A percentile compares a stretch with the other conserved stretches of the same genome.
Evolutionary conservation across 78 protist genomes (phyloP).

Genomic region (Dictyostelium discoideum): DNA sequence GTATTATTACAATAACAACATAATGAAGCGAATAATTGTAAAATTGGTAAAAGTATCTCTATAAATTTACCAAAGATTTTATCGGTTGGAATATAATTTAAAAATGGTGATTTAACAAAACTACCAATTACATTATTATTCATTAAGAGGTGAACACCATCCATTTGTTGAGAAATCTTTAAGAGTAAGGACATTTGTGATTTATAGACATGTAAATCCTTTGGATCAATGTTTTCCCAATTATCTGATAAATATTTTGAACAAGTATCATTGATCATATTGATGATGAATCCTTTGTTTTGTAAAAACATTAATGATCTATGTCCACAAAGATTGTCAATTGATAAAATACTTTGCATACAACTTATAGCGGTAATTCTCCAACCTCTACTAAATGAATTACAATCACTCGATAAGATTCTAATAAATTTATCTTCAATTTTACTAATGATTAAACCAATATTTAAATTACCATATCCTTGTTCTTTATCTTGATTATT

Average conservation of each 20-base stretch:
- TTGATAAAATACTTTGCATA: constrained; percentile 7
- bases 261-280: constrained; percentile 4
- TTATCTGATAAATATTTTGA: neutral
- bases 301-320: neutral
- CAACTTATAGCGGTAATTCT: constrained; percentile 52
- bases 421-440: constrained; percentile 61
- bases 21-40: neutral
- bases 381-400: constrained; percentile 61
- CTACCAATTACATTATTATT: constrained; percentile 7
- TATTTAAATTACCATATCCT: neutral
- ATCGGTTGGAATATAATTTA: constrained; percentile 27
- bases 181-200: constrained; percentile 49
- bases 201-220: constrained; percentile 51
- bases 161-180: constrained; percentile 30
- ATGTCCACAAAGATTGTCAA: constrained; percentile 23
- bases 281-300: constrained; percentile 29
- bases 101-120: constrained; percentile 17
- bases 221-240: constrained; percentile 35
- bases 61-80: neutral
- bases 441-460: constrained; percentile 5
- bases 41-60: neutral
- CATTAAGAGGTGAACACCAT: constrained; percentile 24
- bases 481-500: neutral
- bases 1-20: neutral
- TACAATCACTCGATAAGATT: constrained; percentile 41